Evolutionary conservation across 2,329 filamentous ascomycete genomes (phyloP).

Genomic region (Diaporthe vaccinii): DNA sequence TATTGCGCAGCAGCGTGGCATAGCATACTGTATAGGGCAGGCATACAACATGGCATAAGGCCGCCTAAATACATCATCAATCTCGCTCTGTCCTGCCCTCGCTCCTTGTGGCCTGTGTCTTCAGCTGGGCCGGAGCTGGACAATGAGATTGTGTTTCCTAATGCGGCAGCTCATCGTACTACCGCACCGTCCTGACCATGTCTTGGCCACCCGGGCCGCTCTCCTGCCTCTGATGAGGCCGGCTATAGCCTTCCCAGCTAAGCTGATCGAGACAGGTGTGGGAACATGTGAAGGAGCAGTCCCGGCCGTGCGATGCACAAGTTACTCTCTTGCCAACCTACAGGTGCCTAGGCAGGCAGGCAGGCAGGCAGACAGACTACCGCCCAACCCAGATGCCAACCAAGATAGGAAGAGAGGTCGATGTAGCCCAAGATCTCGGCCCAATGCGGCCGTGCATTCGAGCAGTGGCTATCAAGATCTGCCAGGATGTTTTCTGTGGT

Average conservation of each 20-base stretch:
- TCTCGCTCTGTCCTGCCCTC: constrained; percentile 6
- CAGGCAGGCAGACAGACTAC: neutral
- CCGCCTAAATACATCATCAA: constrained; percentile 4
- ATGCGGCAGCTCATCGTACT: constrained; percentile 12
- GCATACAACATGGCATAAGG: constrained; percentile 21
- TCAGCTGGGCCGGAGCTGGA: constrained; percentile 23
- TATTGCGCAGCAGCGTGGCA: neutral
- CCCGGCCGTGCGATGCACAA: neutral
- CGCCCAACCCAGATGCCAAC: neutral
- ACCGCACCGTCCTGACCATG: neutral
- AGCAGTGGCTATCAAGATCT: constrained; percentile 7
- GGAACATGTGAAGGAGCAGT: constrained; percentile 17
- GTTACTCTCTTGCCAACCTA: neutral
- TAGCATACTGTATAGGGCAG: neutral
- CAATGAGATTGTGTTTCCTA: constrained; percentile 33
- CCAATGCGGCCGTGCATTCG: neutral
- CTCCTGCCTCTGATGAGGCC: neutral
- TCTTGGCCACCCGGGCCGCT: neutral
- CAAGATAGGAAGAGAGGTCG: constrained; percentile 11
- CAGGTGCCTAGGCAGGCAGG: neutral
- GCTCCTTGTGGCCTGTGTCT: neutral
- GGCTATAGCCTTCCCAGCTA: neutral
- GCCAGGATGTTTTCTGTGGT: constrained; percentile 18
- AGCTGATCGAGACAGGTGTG: neutral
- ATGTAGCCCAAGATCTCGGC: constrained; percentile 20